A percentile compares a stretch with the other conserved stretches of the same genome.
Evolutionary conservation across 805 yeast species (phyloP).

Genomic region (Wickerhamomyces tratensis): DNA sequence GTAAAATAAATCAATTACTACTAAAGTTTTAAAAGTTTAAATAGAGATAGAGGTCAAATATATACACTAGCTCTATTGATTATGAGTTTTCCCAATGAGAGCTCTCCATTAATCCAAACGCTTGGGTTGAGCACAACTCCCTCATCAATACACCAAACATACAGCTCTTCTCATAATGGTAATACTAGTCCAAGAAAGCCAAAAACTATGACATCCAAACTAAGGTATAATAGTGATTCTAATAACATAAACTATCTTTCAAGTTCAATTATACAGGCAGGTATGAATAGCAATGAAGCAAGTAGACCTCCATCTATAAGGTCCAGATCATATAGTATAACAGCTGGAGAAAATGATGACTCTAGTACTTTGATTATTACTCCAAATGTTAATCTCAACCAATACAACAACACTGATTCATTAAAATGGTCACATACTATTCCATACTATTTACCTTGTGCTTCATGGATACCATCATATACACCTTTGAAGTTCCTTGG

Average conservation of each 20-base stretch:
- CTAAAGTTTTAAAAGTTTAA: too few relatives aligned
- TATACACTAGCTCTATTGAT: too few relatives aligned
- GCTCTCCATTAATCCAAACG: too few relatives aligned
- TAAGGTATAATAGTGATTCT: background rate
- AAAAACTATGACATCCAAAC: background rate
- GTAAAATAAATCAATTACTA: too few relatives aligned
- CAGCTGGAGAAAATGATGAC: too few relatives aligned
- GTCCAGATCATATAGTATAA: background rate
- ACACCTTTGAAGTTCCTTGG: conserved; percentile 27
- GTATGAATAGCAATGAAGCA: background rate
- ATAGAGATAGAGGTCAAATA: too few relatives aligned
- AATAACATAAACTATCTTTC: background rate
- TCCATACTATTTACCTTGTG: conserved; percentile 60
- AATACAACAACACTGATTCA: background rate
- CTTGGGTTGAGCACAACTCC: too few relatives aligned
- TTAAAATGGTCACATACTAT: conserved; percentile 20
- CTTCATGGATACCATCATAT: conserved; percentile 58
- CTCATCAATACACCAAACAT: too few relatives aligned
- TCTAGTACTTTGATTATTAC: too few relatives aligned
- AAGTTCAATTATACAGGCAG: too few relatives aligned
- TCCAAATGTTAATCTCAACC: background rate
- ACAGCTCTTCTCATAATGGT: too few relatives aligned
- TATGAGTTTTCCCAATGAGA: too few relatives aligned
- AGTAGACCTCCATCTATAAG: background rate
- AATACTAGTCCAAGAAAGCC: background rate